Conservation (phyloP, 805 yeast species). For the Maudiozyma turicensis region DNA sequence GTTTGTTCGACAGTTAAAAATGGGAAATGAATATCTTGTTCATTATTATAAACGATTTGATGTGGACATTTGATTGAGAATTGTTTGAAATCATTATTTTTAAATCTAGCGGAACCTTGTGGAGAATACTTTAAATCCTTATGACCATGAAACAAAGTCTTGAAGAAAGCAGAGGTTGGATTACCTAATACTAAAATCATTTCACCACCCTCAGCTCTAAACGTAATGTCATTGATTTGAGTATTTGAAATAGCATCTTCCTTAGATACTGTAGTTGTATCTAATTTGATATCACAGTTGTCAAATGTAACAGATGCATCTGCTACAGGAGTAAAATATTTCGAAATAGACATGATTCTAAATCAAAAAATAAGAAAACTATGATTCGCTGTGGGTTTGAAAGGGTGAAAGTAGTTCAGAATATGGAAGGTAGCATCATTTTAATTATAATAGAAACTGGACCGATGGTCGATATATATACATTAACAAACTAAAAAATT, state of each 20-base stretch:
- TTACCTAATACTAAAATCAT: conserved; percentile 21
- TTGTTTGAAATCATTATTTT: conserved; percentile 15
- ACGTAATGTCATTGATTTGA: conserved; percentile 13
- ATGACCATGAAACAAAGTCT: conserved; percentile 16
- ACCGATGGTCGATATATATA: no score
- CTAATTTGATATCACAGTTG: conserved; percentile 11
- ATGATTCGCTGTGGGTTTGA: no score
- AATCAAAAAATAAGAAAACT: not conserved
- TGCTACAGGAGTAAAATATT: conserved; percentile 18
- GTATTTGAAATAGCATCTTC: not conserved
- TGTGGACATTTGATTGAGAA: conserved; percentile 19
- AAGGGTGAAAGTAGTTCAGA: no score
- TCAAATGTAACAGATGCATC: conserved; percentile 21
- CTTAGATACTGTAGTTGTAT: not conserved
- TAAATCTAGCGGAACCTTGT: conserved; percentile 15
- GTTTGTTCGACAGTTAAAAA: conserved; percentile 47
- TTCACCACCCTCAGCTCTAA: conserved; percentile 21
- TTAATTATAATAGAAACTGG: no score
- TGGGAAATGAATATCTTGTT: conserved; percentile 49
- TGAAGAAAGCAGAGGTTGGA: conserved; percentile 19
- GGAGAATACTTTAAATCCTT: conserved; percentile 14
- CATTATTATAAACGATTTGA: conserved; percentile 35
- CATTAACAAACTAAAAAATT: no score
- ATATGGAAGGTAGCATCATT: no score
- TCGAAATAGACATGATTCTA: conserved; percentile 15